These are phyloP conservation scores for Pythium dissimile DNA, from an alignment of 352 stramenopile species.

Conservation along the genomic window DNA sequence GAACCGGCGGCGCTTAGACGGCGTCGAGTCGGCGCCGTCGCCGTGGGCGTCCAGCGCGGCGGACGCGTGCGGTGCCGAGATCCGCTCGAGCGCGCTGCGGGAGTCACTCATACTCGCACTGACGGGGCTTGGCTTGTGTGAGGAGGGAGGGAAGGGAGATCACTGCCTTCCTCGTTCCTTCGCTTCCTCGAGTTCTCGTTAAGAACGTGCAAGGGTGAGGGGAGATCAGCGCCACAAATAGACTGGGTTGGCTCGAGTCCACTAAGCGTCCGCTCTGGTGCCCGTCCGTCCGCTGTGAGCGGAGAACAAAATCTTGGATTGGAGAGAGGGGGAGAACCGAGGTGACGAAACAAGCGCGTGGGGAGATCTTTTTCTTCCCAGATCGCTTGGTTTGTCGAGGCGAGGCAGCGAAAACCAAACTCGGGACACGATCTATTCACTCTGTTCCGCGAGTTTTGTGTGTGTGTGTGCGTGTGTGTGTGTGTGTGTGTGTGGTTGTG, in stretches of 20 bases:
- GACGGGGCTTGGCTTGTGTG: too few species aligned
- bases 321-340: too few species aligned
- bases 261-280: too few species aligned
- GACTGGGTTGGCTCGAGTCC: not conserved
- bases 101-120: not conserved
- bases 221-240: not conserved
- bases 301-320: too few species aligned
- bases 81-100: not conserved
- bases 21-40: slow-evolving; percentile 29
- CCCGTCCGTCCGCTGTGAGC: not conserved
- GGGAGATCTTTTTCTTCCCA: too few species aligned
- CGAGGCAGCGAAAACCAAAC: too few species aligned
- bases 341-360: too few species aligned
- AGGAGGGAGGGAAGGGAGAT: too few species aligned
- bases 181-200: not conserved
- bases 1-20: slow-evolving; percentile 45
- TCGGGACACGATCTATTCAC: not conserved
- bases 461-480: not conserved
- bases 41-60: not conserved
- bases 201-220: not conserved
- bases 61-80: not conserved
- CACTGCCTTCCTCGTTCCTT: too few species aligned
- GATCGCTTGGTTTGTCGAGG: too few species aligned
- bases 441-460: not conserved
- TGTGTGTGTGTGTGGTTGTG: not conserved